Base-by-base conservation (phyloP, 2,329 filamentous ascomycete species). In the Pseudonectria foliicola region DNA sequence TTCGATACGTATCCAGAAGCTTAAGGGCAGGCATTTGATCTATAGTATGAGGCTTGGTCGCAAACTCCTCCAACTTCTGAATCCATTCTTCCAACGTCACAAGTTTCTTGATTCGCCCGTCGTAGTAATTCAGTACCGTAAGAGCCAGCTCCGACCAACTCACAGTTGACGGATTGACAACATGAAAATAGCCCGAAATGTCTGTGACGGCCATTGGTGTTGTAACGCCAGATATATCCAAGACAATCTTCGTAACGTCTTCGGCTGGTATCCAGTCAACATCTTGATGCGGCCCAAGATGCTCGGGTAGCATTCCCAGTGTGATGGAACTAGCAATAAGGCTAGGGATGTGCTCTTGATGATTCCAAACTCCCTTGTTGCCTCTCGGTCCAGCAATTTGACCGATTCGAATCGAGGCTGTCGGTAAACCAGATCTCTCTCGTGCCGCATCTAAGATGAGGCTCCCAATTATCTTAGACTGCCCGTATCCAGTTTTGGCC, bases 221-320 rank as follows among this genome's bases (percentile, higher is more conserved):
- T 1, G 57, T 50, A 3, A 63, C 52, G 10, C 64, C 60, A 2
- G 57, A 50, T 3, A 72, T 59, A 28, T 76, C 73, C 21, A 69
- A 55, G 28, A 75, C 53, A 2, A 71, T 54, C 0, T 55, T 50
- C 2, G 71, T 65, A 24, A 74, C 63, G 13, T 56, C 48, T 40
- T 72, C 73, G 7, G 71, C 61, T 0, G 75, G 72, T 1, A 71
- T 61, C 75, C 75, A 79, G 45, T 77, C 71, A 1, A 77, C 58
- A 1, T 50, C 48, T 3, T 64, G 49, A 48, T 64, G 56, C 2
- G 45, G 42, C 0, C 71, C 73, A 0, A 77, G 55, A 1, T 59
- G 51, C 1, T 43, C 39, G 0, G 75, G 75, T 4, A 78, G 46
- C 3, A 62, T 53, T 0, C 66, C 63, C 0, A 79, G 51, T 27